Base-by-base conservation (phyloP, 176 grass and related monocot species). In the Hordeum marinum region DNA sequence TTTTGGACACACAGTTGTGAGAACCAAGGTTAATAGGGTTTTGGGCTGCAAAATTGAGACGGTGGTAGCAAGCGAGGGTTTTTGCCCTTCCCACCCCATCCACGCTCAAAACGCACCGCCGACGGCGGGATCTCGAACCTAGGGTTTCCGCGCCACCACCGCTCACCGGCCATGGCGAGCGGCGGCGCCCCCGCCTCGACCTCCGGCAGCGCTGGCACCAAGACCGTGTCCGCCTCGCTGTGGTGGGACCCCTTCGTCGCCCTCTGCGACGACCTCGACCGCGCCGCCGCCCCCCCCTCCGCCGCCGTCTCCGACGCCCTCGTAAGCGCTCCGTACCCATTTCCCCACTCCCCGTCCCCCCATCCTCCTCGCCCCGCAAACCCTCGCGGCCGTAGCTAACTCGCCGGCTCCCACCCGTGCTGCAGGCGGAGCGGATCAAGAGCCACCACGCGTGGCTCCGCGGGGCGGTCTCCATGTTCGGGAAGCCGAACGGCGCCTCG, bases 221-320 rank as follows among this genome's bases (percentile, higher is more conserved):
- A 88, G 58, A 48, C 80, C 8, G 84, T 86, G 42, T 39, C 84
- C 9, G 83, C 88, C 21, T 92, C 91, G n/a, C 83, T 95, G 12
- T 98, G 93, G 95, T 98, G 95, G 95, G 95, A 93, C 31, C 75
- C 93, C 21, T 98, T 98, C 87, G 80, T 92, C 55, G 39, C 7
- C 72, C 91, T 98, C 80, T 88, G 87, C 80, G 93, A 93, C 72
- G 95, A 98, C 48, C 89, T 98, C 85, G 95, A 98, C 82, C 85
- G 83, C 37, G 71, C 80, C 37, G 73, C 95, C 12, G 62, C 74
- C 58, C 68, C 84, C 58, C 80, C 88, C 68, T 85, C 82, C 21
- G 81, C 84, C 54, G 57, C 83, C 25, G 83, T 93, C 62, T 83
- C 93, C 17, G 80, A 87, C 13, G 62, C 81, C 48, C 91, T 98